Percentiles rank a stretch among this genome's conserved stretches.
These are phyloP conservation scores for Pichia manshurica DNA, from an alignment of 805 yeast genomes.

Conservation along the genomic window DNA sequence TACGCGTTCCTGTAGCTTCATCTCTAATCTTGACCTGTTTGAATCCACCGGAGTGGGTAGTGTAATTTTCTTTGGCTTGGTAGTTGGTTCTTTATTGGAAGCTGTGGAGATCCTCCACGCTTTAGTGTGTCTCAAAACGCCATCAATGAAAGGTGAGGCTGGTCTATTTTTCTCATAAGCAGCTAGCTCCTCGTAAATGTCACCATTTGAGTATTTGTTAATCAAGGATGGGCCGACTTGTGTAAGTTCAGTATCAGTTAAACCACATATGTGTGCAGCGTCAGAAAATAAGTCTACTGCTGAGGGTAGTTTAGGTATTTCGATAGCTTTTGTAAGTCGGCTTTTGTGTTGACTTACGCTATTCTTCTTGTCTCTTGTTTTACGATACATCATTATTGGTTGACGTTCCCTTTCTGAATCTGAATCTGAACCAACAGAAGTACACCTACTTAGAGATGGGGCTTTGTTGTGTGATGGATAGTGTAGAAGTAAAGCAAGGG, in stretches of 20 bases:
- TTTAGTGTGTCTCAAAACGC: constrained; percentile 6
- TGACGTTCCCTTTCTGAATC: not conserved
- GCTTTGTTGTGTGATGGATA: constrained; percentile 32
- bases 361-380: not conserved
- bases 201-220: constrained; percentile 11
- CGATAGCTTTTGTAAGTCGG: not conserved
- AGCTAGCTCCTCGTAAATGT: constrained; percentile 4
- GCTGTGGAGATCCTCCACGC: constrained; percentile 7
- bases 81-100: not conserved
- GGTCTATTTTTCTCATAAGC: not conserved
- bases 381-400: constrained; percentile 9
- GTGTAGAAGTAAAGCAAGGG: constrained; percentile 43
- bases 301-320: constrained; percentile 10
- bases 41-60: constrained; percentile 16
- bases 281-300: constrained; percentile 9
- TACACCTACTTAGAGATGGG: constrained; percentile 8
- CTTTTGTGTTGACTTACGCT: not conserved
- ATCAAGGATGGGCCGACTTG: constrained; percentile 9
- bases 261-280: constrained; percentile 12
- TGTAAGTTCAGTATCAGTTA: constrained; percentile 10
- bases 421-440: not conserved
- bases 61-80: not conserved
- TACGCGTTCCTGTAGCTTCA: constrained; percentile 43
- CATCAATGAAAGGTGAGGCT: not conserved
- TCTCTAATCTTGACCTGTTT: constrained; percentile 44